Conservation (phyloP, 345 rosid species). For the Laguncularia racemosa region DNA sequence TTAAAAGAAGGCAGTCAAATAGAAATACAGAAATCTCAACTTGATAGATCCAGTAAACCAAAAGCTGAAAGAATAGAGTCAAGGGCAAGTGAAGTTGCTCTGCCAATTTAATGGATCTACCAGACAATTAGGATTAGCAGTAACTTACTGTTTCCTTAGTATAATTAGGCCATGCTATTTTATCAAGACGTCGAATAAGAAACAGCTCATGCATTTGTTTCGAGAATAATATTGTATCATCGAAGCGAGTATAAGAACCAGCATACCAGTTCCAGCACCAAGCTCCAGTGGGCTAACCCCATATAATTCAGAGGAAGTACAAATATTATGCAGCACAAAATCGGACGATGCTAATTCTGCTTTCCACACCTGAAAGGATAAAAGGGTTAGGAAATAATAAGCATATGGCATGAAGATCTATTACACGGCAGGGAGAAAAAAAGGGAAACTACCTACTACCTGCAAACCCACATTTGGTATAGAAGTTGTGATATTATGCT, state of each 20-base stretch:
- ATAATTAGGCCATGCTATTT: too few relatives aligned
- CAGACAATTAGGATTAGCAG: too few relatives aligned
- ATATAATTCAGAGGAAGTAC: slow-evolving; percentile 51
- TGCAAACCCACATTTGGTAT: slow-evolving; percentile 76
- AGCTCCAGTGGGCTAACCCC: slow-evolving; percentile 52
- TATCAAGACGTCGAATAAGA: not conserved
- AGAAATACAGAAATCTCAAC: not conserved
- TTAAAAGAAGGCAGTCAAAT: slow-evolving; percentile 13
- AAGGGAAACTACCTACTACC: slow-evolving; percentile 26
- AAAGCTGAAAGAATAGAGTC: too few relatives aligned
- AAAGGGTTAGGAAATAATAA: not conserved
- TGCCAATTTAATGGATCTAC: too few relatives aligned
- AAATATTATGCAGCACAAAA: slow-evolving; percentile 65
- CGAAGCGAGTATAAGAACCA: slow-evolving; percentile 1
- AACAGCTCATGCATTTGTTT: not conserved
- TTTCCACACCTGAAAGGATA: slow-evolving; percentile 69
- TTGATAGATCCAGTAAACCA: not conserved
- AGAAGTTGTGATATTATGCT: slow-evolving; percentile 65
- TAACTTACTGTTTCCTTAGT: too few relatives aligned
- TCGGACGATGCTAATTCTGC: slow-evolving; percentile 71
- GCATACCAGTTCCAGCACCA: slow-evolving; percentile 87
- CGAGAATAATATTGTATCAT: not conserved
- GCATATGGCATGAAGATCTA: not conserved
- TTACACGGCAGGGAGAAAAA: not conserved
- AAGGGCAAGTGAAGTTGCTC: too few relatives aligned